Base-by-base conservation (phyloP, 768 basidiomycete genomes). In the Collybia nuda region DNA sequence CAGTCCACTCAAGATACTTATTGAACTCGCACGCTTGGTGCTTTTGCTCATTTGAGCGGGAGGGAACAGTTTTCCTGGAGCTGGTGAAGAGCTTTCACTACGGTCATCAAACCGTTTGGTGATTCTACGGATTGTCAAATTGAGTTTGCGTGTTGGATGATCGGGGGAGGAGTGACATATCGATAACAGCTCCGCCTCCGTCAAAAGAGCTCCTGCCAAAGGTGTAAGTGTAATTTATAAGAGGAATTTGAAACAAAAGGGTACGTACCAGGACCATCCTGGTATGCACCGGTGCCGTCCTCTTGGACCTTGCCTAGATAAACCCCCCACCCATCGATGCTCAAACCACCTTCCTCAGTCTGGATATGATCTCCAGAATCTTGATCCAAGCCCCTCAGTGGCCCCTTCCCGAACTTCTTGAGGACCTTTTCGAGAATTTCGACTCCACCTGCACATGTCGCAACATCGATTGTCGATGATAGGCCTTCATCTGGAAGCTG, bases 1-100 rank as follows among this genome's bases (percentile, higher is more conserved):
- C 7, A 99, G 80, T 0, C 93, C 93, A 47, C 90, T 94, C 63
- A 99, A 85, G 54, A 99, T 82, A 67, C 93, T 96, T 64, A 98
- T 84, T 0, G 93, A 90, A 61, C 93, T 96, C 1, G 97, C 97
- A 18, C 97, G 88, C 59, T 97, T 95, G 58, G 86, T 82, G 55
- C 81, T 82, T 62, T 81, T 81, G 55, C 57, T 64, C 26, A 58
- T 73, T 47, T 53, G 50, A 7, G 53, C 58, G 17, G 62, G 50
- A 32, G 38, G 47, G 14, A 64, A 60, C 24, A 60, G 58, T 23
- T 58, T 66, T 26, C 51, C 48, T 35, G 66, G 60, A 18, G 28
- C 58, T 9, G 69, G 70, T n/a, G 72, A 68, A 5, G 64, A 58
- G 51, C 72, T 71, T 28, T 61, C 60, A 44, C 71, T 73, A 18